Conservation (phyloP, 129 eudicot genomes). For the Helichrysum umbraculigerum region DNA sequence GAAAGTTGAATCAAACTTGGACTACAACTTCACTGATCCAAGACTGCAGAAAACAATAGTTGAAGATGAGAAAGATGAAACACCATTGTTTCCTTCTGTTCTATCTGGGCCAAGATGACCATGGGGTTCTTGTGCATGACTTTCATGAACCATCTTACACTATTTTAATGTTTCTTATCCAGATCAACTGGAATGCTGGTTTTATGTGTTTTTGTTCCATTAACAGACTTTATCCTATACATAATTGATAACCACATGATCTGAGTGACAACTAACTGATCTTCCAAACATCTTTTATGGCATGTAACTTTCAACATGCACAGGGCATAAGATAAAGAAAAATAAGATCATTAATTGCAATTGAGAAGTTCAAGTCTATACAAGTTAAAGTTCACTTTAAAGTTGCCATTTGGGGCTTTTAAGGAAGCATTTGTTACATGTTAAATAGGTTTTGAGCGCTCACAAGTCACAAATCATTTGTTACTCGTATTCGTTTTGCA, state of each 20-base stretch:
- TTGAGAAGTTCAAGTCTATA: too few species aligned
- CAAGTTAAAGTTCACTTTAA: background rate
- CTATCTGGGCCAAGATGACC: conserved; percentile 20
- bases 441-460: too few species aligned
- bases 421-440: background rate
- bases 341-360: background rate
- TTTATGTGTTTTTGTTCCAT: background rate
- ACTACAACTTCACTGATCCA: conserved; percentile 37
- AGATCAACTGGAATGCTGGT: background rate
- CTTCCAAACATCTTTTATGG: too few species aligned
- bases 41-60: background rate
- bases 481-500: background rate
- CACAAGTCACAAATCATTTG: background rate
- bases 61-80: background rate
- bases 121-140: background rate
- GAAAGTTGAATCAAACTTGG: conserved; percentile 24
- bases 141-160: background rate
- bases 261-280: too few species aligned
- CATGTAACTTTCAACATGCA: too few species aligned
- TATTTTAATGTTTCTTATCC: background rate
- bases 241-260: too few species aligned
- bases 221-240: too few species aligned
- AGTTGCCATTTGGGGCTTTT: background rate
- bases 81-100: background rate
- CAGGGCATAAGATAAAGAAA: too few species aligned